Evolutionary conservation across 23 red algal genomes (phyloP), one percentile per base, ranked within the genome.

Genomic region (Gracilaria vermiculophylla): DNA sequence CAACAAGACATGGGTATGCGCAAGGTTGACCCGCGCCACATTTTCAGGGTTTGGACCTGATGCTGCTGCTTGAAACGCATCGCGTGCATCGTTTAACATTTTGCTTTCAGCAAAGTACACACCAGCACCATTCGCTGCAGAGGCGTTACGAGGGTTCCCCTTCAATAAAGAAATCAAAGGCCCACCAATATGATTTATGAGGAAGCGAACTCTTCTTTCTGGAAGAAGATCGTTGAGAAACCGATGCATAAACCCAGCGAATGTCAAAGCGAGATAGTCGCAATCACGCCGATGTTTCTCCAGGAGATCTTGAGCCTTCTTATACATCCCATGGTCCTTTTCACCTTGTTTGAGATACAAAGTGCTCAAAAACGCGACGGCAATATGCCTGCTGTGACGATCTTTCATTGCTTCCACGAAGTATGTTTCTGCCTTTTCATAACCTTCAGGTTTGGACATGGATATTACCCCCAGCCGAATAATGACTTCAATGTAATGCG

Each of bases 31-130:
- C 56, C 75, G 73, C 54, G 87, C 76, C 10, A 41, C 27, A 25
- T 74, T 51, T 19, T 69, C 75, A 16, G 76, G 14, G 36, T 32
- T 69, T 27, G 60, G 74, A 25, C 75, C 75, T 8, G 87, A 54
- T 32, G 51, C 87, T 9, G 87, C 87, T 52, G 75, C 76, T 17
- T 73, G 76, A 72, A 91, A 91, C 23, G 87, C 75, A 41, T 80
- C 87, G 0, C 87, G 51, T n/a, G 87, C 87, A 52, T 91, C 87
- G 33, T 54, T 50, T 31, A 91, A 34, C 60, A 67, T 81, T 33
- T 81, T 81, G 45, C 37, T 66, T 44, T 91, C 87, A 31, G 87
- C 87, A 80, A 91, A 91, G 58, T 81, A 91, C 87, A 91, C 87
- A 20, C 87, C 87, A 10, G 76, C 87, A 6, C 87, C 87, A 53